Percentiles rank a stretch among this genome's conserved stretches.
These are phyloP conservation scores for Phialocephala sp. DNA, from an alignment of 2,329 filamentous ascomycete species.

Conservation along the genomic window DNA sequence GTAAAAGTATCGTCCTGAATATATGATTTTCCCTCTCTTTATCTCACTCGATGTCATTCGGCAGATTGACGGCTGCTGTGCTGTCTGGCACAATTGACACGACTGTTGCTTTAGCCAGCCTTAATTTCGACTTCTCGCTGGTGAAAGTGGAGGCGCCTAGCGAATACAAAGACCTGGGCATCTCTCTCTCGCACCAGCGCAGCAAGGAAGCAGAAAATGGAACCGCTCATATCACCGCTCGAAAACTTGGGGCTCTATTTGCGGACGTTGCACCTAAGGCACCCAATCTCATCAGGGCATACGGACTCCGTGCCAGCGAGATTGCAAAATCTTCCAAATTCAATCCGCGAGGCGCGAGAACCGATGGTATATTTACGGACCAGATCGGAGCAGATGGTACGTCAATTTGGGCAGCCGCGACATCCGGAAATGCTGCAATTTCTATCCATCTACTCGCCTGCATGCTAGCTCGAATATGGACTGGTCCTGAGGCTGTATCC, in stretches of 20 bases:
- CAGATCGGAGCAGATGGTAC: conserved; percentile 40
- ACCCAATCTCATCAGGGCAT: conserved; percentile 29
- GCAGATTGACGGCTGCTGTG: neutral
- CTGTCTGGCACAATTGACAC: neutral
- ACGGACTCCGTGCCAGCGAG: conserved; percentile 31
- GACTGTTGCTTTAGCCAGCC: conserved; percentile 15
- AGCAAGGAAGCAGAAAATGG: conserved; percentile 48
- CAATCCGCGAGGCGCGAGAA: conserved; percentile 19
- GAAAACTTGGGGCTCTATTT: conserved; percentile 49
- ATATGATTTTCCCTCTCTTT: too few species aligned
- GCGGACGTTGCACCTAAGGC: conserved; percentile 41
- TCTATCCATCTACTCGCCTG: conserved; percentile 43
- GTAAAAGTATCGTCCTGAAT: too few species aligned
- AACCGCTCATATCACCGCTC: conserved; percentile 45
- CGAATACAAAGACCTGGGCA: conserved; percentile 45
- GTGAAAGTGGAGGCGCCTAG: conserved; percentile 48
- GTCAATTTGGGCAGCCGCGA: conserved; percentile 44
- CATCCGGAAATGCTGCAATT: conserved; percentile 39
- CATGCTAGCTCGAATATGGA: conserved; percentile 45
- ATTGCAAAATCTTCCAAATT: conserved; percentile 13
- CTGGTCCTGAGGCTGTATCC: conserved; percentile 39
- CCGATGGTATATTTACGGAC: conserved; percentile 32
- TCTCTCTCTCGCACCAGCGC: conserved; percentile 40
- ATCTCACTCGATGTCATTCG: neutral
- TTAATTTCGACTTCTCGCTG: conserved; percentile 51